Percentiles rank a stretch among this genome's conserved stretches.
Conservation (phyloP, 2,329 filamentous ascomycete genomes). For the Rhytidhysteron rufulum region DNA sequence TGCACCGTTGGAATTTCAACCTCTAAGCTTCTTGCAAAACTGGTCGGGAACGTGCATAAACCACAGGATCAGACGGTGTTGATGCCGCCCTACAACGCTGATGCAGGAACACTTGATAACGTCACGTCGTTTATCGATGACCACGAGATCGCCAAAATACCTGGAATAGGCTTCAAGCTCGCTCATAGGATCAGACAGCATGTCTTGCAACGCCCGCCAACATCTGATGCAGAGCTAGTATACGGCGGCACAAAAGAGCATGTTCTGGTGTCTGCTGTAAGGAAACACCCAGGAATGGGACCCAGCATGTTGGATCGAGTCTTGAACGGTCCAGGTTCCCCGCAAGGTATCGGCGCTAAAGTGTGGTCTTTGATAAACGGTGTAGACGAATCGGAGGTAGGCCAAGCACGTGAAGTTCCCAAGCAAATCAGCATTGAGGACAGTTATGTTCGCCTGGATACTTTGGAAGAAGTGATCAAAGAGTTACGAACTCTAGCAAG, state of each 20-base stretch:
- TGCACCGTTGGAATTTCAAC: slow-evolving; percentile 84
- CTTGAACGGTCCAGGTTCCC: slow-evolving; percentile 65
- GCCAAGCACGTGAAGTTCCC: slow-evolving; percentile 66
- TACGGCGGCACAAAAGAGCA: slow-evolving; percentile 51
- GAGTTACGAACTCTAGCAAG: slow-evolving; percentile 66
- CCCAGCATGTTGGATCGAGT: slow-evolving; percentile 63
- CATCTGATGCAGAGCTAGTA: slow-evolving; percentile 42
- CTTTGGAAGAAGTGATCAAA: slow-evolving; percentile 58
- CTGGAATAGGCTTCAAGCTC: slow-evolving; percentile 81
- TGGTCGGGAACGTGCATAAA: slow-evolving; percentile 80
- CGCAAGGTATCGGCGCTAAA: slow-evolving; percentile 66
- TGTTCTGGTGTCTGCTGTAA: slow-evolving; percentile 63
- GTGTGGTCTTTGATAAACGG: slow-evolving; percentile 80
- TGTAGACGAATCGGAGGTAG: slow-evolving; percentile 71
- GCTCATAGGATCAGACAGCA: slow-evolving; percentile 63
- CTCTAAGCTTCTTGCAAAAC: slow-evolving; percentile 80
- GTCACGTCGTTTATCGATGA: slow-evolving; percentile 68
- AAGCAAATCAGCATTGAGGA: slow-evolving; percentile 94
- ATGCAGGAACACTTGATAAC: slow-evolving; percentile 35
- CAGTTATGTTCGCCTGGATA: slow-evolving; percentile 72
- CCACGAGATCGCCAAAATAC: slow-evolving; percentile 74
- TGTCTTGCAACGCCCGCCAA: slow-evolving; percentile 47
- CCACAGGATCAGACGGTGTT: slow-evolving; percentile 84
- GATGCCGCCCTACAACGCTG: slow-evolving; percentile 57
- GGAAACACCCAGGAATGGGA: slow-evolving; percentile 60